phyloP scores from a whole-genome alignment of 768 basidiomycete species.

The Hebeloma cylindrosporum region DNA sequence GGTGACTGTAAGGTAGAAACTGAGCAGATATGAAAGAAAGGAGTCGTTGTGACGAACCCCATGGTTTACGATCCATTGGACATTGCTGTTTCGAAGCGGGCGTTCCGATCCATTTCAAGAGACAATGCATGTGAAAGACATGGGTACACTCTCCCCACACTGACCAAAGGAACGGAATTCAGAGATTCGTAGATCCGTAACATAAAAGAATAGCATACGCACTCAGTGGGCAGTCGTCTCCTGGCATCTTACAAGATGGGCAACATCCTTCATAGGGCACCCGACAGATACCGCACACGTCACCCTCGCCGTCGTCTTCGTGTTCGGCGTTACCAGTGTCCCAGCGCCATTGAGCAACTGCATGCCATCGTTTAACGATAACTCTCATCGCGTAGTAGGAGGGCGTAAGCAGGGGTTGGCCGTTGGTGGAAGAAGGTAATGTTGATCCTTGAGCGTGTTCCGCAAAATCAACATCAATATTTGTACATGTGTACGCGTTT shows the following conservation, averaged over 20 bases:
- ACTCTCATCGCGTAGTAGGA: slow-evolving; percentile 61
- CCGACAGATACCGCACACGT: slow-evolving; percentile 85
- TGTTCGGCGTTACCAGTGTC: slow-evolving; percentile 47
- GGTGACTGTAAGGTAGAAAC: slow-evolving; percentile 5
- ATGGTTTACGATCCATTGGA: slow-evolving; percentile 95
- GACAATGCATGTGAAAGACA: slow-evolving; percentile 98
- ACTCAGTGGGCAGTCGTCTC: slow-evolving; percentile 59
- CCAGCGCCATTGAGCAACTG: slow-evolving; percentile 90
- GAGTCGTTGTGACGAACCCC: slow-evolving; percentile 60
- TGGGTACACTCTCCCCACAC: slow-evolving; percentile 99
- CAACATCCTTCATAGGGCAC: slow-evolving; percentile 94
- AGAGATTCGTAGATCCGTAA: not conserved
- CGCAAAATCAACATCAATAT: too few species aligned
- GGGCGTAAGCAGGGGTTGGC: too few species aligned
- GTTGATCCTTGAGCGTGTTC: too few species aligned
- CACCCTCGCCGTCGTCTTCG: slow-evolving; percentile 52
- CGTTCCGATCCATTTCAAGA: slow-evolving; percentile 94
- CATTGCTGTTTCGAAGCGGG: slow-evolving; percentile 90
- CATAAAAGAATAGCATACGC: slow-evolving; percentile 1
- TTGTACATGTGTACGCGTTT: too few species aligned
- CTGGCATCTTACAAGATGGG: slow-evolving; percentile 94
- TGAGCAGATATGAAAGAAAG: not conserved
- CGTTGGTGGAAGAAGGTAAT: too few species aligned
- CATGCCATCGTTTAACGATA: slow-evolving; percentile 80
- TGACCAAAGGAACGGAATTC: slow-evolving; percentile 33